These are phyloP conservation scores for Chernovozyma sophiae-reginae DNA, from an alignment of 1,139 yeast species.

Conservation along the genomic window DNA sequence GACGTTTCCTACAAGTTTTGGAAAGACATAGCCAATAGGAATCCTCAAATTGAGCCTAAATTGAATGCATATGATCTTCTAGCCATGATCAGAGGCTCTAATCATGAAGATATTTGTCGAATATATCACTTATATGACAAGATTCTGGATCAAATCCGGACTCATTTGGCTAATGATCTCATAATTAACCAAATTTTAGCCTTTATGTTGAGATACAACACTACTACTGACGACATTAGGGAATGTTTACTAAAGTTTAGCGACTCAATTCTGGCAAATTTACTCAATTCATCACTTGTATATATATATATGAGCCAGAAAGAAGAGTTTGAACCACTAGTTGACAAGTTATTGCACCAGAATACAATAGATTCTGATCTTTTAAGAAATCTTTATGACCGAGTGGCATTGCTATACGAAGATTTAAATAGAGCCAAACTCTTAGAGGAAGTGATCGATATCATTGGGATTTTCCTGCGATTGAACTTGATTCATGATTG, in stretches of 20 bases:
- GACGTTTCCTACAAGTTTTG: neutral
- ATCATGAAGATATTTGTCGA: neutral
- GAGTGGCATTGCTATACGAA: neutral
- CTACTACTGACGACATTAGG: neutral
- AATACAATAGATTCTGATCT: neutral
- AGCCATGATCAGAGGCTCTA: neutral
- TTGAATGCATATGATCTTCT: neutral
- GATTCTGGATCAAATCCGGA: neutral
- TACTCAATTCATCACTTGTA: neutral
- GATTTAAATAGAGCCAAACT: neutral
- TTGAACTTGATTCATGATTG: neutral
- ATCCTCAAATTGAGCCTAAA: neutral
- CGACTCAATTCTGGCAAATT: conserved; percentile 2
- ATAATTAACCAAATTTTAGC: neutral
- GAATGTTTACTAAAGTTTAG: neutral
- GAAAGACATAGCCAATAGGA: neutral
- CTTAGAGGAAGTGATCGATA: neutral
- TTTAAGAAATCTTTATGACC: neutral
- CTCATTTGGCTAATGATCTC: neutral
- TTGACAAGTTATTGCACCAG: neutral
- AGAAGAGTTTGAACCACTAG: neutral
- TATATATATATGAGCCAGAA: neutral
- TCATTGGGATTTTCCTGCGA: neutral
- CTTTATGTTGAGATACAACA: neutral
- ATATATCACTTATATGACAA: neutral